Conservation (phyloP, 495 filamentous ascomycete species). For the Letharia lupina region DNA sequence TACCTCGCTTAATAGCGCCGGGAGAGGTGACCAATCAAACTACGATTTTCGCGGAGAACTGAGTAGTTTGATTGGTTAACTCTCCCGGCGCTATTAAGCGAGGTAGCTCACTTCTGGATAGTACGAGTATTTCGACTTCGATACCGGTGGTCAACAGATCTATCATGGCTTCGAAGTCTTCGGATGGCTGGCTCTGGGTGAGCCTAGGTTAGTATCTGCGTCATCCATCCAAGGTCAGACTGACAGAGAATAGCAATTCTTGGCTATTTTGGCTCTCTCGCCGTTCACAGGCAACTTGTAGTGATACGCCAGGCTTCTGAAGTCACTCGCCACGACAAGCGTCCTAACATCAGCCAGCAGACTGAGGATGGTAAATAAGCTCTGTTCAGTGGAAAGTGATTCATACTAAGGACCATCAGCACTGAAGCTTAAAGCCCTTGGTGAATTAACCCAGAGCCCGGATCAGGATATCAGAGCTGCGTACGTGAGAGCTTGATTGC, state of each 20-base stretch:
- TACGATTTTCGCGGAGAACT: no score
- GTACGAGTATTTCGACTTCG: no score
- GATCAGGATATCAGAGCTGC: slow-evolving; percentile 45
- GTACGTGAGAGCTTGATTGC: slow-evolving; percentile 30
- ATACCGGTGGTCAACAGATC: background rate
- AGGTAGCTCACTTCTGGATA: no score
- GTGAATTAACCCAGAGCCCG: slow-evolving; percentile 41
- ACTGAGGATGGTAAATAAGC: slow-evolving; percentile 39
- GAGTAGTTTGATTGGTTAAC: no score
- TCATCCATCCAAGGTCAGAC: background rate
- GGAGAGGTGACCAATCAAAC: no score
- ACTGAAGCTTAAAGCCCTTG: slow-evolving; percentile 44
- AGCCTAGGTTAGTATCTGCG: slow-evolving; percentile 15
- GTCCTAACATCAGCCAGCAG: slow-evolving; percentile 39
- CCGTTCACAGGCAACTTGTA: slow-evolving; percentile 39
- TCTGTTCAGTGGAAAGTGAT: background rate
- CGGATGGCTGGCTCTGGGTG: slow-evolving; percentile 21
- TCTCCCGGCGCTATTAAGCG: no score
- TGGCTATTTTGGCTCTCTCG: slow-evolving; percentile 40
- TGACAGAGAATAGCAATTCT: slow-evolving; percentile 32
- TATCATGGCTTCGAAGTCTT: slow-evolving; percentile 6
- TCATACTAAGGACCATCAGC: slow-evolving; percentile 27
- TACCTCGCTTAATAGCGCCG: no score
- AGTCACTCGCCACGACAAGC: slow-evolving; percentile 40
- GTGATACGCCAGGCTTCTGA: slow-evolving; percentile 42